phyloP scores from a whole-genome alignment of 345 rosid genomes.

The Zanthoxylum bungeanum region DNA sequence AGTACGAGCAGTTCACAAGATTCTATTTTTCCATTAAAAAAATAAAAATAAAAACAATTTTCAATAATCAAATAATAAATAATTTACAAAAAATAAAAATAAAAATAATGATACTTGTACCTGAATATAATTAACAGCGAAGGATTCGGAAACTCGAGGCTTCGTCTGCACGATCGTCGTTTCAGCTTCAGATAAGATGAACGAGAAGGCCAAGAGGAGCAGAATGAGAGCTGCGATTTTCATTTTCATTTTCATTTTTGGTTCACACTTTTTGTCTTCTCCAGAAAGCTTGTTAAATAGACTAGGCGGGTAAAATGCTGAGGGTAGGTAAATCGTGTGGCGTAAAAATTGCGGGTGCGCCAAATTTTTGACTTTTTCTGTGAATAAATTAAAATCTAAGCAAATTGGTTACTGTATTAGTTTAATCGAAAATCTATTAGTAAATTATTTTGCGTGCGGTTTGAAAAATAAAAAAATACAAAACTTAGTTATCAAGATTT shows the following conservation, averaged over 20 bases:
- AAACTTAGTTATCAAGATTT: no score
- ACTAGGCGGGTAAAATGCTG: background rate
- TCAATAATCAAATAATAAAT: no score
- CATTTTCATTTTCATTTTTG: conserved; percentile 3
- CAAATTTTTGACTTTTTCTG: no score
- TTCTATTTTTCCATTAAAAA: conserved; percentile 30
- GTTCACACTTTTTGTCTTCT: accelerated
- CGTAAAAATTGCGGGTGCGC: no score
- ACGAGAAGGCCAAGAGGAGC: conserved; percentile 18
- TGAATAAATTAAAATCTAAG: no score
- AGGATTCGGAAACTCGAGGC: conserved; percentile 44
- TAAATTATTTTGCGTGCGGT: no score
- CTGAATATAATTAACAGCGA: conserved; percentile 65
- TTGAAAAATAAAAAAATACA: no score
- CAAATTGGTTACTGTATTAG: no score
- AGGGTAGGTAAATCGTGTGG: no score
- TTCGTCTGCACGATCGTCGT: conserved; percentile 16
- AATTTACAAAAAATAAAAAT: no score
- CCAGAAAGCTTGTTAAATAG: background rate
- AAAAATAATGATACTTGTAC: conserved; percentile 12
- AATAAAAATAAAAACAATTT: background rate
- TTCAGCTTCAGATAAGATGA: conserved; percentile 21
- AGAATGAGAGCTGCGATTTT: conserved; percentile 16
- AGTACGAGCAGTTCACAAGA: conserved; percentile 58
- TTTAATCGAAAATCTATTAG: no score